Evolutionary conservation across 2,329 filamentous ascomycete genomes (phyloP).

Genomic region (Apiospora saccharicola): DNA sequence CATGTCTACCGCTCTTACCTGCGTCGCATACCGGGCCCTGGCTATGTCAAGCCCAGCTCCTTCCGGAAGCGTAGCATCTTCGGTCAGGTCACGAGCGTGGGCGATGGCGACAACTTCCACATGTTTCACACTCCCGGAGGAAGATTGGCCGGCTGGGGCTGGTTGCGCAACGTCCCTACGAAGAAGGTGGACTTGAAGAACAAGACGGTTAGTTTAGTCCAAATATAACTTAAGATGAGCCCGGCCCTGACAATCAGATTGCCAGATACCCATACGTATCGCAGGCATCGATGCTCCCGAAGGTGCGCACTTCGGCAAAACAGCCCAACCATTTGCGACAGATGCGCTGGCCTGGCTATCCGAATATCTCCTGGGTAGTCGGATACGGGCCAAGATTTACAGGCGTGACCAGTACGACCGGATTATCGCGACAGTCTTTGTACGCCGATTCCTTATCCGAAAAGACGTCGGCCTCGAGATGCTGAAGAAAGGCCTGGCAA

Average conservation of each 20-base stretch:
- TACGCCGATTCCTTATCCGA: constrained; percentile 72
- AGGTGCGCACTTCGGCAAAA: constrained; percentile 87
- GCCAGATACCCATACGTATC: constrained; percentile 83
- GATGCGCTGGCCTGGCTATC: constrained; percentile 87
- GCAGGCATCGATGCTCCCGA: constrained; percentile 95
- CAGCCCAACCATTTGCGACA: constrained; percentile 81
- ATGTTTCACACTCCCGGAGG: constrained; percentile 96
- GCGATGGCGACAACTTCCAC: constrained; percentile 95
- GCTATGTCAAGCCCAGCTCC: constrained; percentile 76
- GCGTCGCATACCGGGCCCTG: constrained; percentile 81
- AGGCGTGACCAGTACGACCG: constrained; percentile 91
- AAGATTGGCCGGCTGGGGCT: constrained; percentile 87
- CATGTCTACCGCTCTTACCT: constrained; percentile 78
- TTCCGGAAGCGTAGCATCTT: constrained; percentile 81
- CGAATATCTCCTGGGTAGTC: constrained; percentile 71
- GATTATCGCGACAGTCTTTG: constrained; percentile 84
- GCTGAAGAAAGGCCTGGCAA: constrained; percentile 84
- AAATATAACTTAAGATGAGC: not conserved
- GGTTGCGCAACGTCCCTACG: constrained; percentile 78
- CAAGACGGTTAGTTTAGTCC: constrained; percentile 70
- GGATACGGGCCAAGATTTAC: constrained; percentile 84
- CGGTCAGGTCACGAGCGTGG: constrained; percentile 89
- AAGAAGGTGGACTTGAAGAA: constrained; percentile 74
- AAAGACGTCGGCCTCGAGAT: constrained; percentile 89
- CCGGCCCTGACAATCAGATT: not conserved